Evolutionary conservation across 176 grass and related monocot genomes (phyloP).

Genomic region (Rhynchospora pubera): DNA sequence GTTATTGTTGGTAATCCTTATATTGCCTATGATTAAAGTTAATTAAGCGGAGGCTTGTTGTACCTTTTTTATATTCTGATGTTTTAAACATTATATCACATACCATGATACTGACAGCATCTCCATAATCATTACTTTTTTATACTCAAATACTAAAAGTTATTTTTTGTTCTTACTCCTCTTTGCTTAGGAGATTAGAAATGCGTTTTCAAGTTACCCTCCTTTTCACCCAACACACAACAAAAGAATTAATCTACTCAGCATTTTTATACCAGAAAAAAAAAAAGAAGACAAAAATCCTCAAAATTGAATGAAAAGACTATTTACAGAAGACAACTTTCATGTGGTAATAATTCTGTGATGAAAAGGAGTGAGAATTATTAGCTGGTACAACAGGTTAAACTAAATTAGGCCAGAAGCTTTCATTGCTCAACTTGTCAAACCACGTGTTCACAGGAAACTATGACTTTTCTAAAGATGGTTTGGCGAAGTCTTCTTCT

Average conservation of each 20-base stretch:
- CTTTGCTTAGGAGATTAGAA: no score
- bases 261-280: not conserved
- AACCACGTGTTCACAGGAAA: constrained; percentile 15
- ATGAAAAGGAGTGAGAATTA: not conserved
- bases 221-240: no score
- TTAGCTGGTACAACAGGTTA: not conserved
- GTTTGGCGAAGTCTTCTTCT: constrained; percentile 1
- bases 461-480: constrained; percentile 10
- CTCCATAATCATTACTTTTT: not conserved
- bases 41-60: not conserved
- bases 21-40: not conserved
- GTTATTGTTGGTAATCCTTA: not conserved
- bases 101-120: not conserved
- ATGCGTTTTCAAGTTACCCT: no score
- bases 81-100: not conserved
- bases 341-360: not conserved
- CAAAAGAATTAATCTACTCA: not conserved
- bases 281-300: not conserved
- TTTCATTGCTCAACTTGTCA: not conserved
- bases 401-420: constrained; percentile 4
- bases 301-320: not conserved
- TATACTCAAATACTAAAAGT: not conserved
- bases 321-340: not conserved
- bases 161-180: not conserved
- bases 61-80: not conserved